Percentiles rank a stretch among this genome's conserved stretches.
Conservation (phyloP, 2,329 filamentous ascomycete genomes). For the Claviceps purpurea region DNA sequence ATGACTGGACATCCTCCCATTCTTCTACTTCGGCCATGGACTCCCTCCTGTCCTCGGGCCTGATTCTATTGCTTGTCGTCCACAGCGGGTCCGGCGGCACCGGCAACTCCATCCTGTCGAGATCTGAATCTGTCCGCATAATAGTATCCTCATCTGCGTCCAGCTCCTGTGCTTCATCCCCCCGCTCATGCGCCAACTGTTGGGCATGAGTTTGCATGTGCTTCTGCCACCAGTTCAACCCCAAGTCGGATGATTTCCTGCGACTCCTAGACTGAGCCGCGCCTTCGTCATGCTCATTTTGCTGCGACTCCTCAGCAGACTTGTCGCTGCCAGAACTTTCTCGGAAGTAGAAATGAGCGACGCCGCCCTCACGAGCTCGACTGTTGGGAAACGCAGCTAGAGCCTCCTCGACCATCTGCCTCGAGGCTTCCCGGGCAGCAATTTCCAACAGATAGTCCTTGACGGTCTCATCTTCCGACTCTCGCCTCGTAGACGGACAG, state of each 20-base stretch:
- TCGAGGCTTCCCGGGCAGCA: conserved; percentile 66
- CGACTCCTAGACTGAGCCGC: conserved; percentile 21
- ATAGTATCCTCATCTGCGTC: conserved; percentile 14
- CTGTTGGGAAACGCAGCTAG: conserved; percentile 66
- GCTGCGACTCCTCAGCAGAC: conserved; percentile 24
- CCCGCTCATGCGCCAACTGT: conserved; percentile 38
- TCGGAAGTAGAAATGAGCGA: conserved; percentile 57
- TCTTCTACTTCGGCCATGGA: conserved; percentile 13
- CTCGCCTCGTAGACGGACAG: conserved; percentile 36
- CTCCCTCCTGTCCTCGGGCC: conserved; percentile 14
- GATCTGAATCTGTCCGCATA: conserved; percentile 26
- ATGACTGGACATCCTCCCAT: conserved; percentile 13
- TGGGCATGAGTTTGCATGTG: conserved; percentile 71
- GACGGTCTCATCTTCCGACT: conserved; percentile 63
- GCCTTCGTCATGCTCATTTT: conserved; percentile 12
- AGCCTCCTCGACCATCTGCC: conserved; percentile 64
- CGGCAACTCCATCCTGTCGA: conserved; percentile 28
- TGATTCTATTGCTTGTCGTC: conserved; percentile 23
- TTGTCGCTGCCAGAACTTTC: conserved; percentile 48
- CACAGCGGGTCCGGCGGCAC: conserved; percentile 27
- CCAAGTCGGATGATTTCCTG: conserved; percentile 49
- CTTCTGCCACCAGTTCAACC: conserved; percentile 60
- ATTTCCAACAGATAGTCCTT: conserved; percentile 66
- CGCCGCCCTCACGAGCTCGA: conserved; percentile 52
- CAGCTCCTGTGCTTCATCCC: conserved; percentile 14